A percentile compares a stretch with the other conserved stretches of the same genome.
Evolutionary conservation across 1,284 basidiomycete genomes (phyloP).

Genomic region (Hemileccinum hortonii): DNA sequence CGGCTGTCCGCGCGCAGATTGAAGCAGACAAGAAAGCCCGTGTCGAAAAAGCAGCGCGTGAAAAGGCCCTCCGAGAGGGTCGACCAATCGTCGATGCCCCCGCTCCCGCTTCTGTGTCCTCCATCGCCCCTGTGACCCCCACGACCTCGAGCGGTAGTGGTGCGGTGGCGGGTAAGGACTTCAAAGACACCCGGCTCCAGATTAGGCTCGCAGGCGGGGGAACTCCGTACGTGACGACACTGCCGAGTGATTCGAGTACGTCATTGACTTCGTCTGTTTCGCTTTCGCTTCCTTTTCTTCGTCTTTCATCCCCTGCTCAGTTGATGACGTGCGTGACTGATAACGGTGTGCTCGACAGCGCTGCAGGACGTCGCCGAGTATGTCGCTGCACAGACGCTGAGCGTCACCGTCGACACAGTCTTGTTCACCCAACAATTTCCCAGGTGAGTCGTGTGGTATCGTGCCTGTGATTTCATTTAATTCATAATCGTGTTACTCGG

Average conservation of each 20-base stretch:
- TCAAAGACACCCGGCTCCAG: slow-evolving; percentile 81
- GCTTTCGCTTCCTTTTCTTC: too few species aligned
- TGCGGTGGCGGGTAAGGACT: slow-evolving; percentile 65
- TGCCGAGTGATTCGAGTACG: slow-evolving; percentile 78
- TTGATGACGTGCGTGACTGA: neutral
- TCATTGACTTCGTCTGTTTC: neutral
- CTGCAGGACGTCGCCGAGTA: slow-evolving; percentile 85
- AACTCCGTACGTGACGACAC: slow-evolving; percentile 74
- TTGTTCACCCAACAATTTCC: slow-evolving; percentile 81
- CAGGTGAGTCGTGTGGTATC: slow-evolving; percentile 48
- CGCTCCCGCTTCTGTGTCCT: neutral
- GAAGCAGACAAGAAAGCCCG: slow-evolving; percentile 88
- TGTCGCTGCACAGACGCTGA: slow-evolving; percentile 70
- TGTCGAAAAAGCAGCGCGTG: slow-evolving; percentile 82
- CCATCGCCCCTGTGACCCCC: slow-evolving; percentile 28
- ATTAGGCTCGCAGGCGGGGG: slow-evolving; percentile 81
- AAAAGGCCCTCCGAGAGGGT: slow-evolving; percentile 87
- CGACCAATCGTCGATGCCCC: slow-evolving; percentile 41
- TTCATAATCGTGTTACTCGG: neutral
- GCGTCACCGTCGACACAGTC: slow-evolving; percentile 73
- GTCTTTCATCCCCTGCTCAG: too few species aligned
- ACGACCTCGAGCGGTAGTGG: slow-evolving; percentile 36
- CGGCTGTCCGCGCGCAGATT: slow-evolving; percentile 87
- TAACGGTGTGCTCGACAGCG: slow-evolving; percentile 41
- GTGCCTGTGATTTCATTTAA: too few species aligned